phyloP scores from a whole-genome alignment of 1,139 yeast species.

The Suhomyces bokatorum region DNA sequence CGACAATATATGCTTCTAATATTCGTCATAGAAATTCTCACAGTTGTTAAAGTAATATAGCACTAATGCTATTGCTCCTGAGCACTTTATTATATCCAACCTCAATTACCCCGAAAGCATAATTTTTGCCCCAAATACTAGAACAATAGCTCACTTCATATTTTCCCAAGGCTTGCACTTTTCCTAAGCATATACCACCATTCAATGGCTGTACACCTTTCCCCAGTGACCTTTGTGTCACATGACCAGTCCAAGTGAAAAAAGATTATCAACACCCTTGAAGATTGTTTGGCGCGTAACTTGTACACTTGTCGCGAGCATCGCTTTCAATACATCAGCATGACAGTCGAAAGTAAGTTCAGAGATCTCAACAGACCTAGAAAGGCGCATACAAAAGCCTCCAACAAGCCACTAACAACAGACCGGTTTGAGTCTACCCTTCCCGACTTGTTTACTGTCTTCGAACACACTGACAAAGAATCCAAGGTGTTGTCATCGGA shows the following conservation, averaged over 20 bases:
- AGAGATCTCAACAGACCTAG: not conserved
- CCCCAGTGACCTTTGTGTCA: not conserved
- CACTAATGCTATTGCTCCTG: too few species aligned
- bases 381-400: not conserved
- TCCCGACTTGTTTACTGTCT: slow-evolving; percentile 27
- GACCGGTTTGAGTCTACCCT: slow-evolving; percentile 14
- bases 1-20: too few species aligned
- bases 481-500: slow-evolving; percentile 35
- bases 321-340: not conserved
- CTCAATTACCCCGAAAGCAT: too few species aligned
- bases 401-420: slow-evolving; percentile 6
- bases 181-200: too few species aligned
- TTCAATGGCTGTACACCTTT: too few species aligned
- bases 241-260: not conserved
- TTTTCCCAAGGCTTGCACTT: too few species aligned
- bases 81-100: too few species aligned
- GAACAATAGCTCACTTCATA: too few species aligned
- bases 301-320: not conserved
- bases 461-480: slow-evolving; percentile 33
- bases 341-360: slow-evolving; percentile 2
- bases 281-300: not conserved
- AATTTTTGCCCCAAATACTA: too few species aligned
- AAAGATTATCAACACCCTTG: slow-evolving; percentile 5
- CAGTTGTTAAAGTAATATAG: too few species aligned
- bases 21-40: too few species aligned